Evolutionary conservation across 139 green algal species (phyloP), one percentile per base, ranked within the genome.

Genomic region (Zygnema circumcarinatum): DNA sequence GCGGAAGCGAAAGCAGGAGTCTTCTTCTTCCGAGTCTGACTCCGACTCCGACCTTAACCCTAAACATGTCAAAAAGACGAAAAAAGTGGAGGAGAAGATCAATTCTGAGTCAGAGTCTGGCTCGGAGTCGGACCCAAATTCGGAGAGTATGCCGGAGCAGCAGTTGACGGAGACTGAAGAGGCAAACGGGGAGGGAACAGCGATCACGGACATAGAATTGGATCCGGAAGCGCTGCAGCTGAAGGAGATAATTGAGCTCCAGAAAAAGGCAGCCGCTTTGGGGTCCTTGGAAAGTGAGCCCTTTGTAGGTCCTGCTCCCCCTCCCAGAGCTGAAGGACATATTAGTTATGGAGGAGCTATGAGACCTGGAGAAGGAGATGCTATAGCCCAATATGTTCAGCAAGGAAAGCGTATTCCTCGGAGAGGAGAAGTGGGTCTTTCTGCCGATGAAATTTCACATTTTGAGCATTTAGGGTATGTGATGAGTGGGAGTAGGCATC

Each of bases 401-500:
- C 93, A 91, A 47, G 97, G 97, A 83, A 95, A 98, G 92, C 95
- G 97, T 86, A 99, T 99, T 83, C 97, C 97, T 1, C 94, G 97
- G 22, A 94, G 97, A 90, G 97, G 97, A 84, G 96, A 99, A 92
- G 94, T 99, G 1, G 97, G 97, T 32, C 83, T 99, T 79, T 92
- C 91, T 16, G 90, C 93, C 0, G 94, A 97, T 41, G 85, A 98
- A 89, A 99, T 99, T 74, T 84, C 92, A 22, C 92, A 93, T 33
- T 99, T 96, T 86, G 97, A 99, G 92, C 78, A 93, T 2, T 78
- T 97, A n/a, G 96, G 96, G 2, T 99, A 98, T 91, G 95, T 99
- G 81, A 99, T 99, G 97, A 95, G 90, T 38, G 97, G 97, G 79
- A 94, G 67, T 54, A 84, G 97, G 32, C 97, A 99, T 94, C 94